These are phyloP conservation scores for Vitis labrusca DNA, from an alignment of 164 flowering plant species.

Conservation along the genomic window DNA sequence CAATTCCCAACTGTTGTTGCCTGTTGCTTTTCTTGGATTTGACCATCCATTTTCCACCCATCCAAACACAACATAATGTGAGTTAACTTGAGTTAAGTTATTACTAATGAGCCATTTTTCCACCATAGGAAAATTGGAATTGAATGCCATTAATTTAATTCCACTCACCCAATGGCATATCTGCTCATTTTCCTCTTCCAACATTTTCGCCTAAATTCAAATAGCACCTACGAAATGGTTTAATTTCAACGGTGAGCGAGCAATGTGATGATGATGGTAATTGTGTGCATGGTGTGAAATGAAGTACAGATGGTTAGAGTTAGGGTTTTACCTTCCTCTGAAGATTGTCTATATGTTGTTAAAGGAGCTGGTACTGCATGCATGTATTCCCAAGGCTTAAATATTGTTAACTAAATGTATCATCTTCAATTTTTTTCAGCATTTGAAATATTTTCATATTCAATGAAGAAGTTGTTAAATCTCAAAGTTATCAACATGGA, in stretches of 20 bases:
- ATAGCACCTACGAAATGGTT: not conserved
- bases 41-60: not conserved
- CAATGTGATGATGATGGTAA: too few relatives aligned
- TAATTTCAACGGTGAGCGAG: not conserved
- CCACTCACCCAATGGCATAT: constrained; percentile 28
- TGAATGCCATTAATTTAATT: not conserved
- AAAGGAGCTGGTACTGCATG: constrained; percentile 37
- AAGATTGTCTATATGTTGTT: constrained; percentile 46
- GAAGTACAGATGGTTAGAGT: accelerated
- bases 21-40: constrained; percentile 36
- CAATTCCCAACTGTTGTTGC: constrained; percentile 20
- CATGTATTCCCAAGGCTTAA: not conserved
- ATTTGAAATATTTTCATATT: too few relatives aligned
- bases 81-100: too few relatives aligned
- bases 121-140: too few relatives aligned
- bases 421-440: not conserved
- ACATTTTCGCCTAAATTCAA: constrained; percentile 32
- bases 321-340: constrained; percentile 35
- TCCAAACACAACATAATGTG: too few relatives aligned
- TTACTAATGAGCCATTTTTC: too few relatives aligned
- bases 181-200: constrained; percentile 37
- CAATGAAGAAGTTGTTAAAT: too few relatives aligned
- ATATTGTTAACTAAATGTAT: not conserved
- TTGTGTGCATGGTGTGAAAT: too few relatives aligned
- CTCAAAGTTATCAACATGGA: too few relatives aligned